Percentiles rank a stretch among this genome's conserved stretches.
These are phyloP conservation scores for Thymus mandschuricus DNA, from an alignment of 257 asterid genomes.

Conservation along the genomic window DNA sequence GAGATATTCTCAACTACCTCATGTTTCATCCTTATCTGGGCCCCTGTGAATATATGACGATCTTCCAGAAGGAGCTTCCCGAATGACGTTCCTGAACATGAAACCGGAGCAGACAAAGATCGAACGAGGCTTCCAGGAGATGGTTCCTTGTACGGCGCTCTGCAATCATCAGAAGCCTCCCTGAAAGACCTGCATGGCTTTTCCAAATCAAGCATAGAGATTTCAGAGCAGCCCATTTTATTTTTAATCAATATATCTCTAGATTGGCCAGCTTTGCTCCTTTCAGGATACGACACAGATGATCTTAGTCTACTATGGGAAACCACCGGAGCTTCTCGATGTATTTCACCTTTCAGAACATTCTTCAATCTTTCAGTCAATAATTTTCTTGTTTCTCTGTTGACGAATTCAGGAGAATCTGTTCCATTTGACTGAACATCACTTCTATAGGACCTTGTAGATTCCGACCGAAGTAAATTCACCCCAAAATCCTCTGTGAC, in stretches of 20 bases:
- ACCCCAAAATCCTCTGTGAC: constrained; percentile 58
- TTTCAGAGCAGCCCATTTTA: constrained; percentile 36
- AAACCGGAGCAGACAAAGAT: constrained; percentile 82
- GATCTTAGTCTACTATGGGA: constrained; percentile 45
- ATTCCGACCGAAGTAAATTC: constrained; percentile 71
- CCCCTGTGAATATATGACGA: constrained; percentile 74
- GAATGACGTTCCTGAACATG: constrained; percentile 72
- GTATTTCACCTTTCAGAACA: constrained; percentile 64
- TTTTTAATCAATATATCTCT: constrained; percentile 35
- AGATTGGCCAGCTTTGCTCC: constrained; percentile 39
- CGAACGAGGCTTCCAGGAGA: constrained; percentile 68
- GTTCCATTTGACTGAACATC: constrained; percentile 54
- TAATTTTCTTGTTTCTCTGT: constrained; percentile 61
- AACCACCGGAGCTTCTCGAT: constrained; percentile 40
- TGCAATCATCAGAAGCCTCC: constrained; percentile 44
- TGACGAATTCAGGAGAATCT: constrained; percentile 61
- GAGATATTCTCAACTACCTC: constrained; percentile 64
- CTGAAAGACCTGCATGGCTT: constrained; percentile 57
- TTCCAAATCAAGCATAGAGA: constrained; percentile 42
- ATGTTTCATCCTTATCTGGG: constrained; percentile 74
- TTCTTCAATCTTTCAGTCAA: constrained; percentile 68
- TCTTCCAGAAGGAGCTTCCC: constrained; percentile 92
- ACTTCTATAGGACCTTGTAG: constrained; percentile 73
- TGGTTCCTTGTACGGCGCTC: constrained; percentile 46
- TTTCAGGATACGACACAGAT: constrained; percentile 36